phyloP scores from a whole-genome alignment of 2,329 filamentous ascomycete species.

The Calonectria fujianensis region DNA sequence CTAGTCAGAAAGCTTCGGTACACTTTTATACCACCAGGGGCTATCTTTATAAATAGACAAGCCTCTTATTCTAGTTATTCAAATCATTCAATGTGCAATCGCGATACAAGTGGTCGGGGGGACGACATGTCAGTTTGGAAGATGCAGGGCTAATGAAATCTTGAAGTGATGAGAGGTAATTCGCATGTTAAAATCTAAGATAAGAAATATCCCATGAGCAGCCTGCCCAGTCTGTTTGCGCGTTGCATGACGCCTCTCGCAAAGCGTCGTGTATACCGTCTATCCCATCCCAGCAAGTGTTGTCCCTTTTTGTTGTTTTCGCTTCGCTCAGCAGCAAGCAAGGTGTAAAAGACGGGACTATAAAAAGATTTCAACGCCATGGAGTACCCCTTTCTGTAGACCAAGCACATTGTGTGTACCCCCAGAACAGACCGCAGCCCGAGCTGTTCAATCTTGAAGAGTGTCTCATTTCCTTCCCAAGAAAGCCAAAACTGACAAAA shows the following conservation, averaged over 20 bases:
- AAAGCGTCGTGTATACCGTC: constrained; percentile 41
- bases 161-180: constrained; percentile 31
- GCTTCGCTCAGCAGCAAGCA: constrained; percentile 24
- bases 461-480: constrained; percentile 35
- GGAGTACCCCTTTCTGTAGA: constrained; percentile 39
- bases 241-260: constrained; percentile 45
- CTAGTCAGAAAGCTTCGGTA: constrained; percentile 47
- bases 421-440: constrained; percentile 47
- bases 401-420: constrained; percentile 39
- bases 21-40: constrained; percentile 47
- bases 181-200: constrained; percentile 45
- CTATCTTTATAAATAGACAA: constrained; percentile 17
- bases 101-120: not conserved
- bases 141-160: not conserved
- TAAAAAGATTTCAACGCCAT: constrained; percentile 38
- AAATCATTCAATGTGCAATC: constrained; percentile 5
- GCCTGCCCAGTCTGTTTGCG: constrained; percentile 49
- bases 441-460: constrained; percentile 40
- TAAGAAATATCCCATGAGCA: constrained; percentile 43
- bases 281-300: constrained; percentile 35
- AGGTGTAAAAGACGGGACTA: constrained; percentile 35
- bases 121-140: not conserved
- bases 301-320: constrained; percentile 35
- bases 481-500: constrained; percentile 32
- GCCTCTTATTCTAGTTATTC: constrained; percentile 12